phyloP scores from a whole-genome alignment of 164 flowering plant genomes.

The Aristolochia contorta region DNA sequence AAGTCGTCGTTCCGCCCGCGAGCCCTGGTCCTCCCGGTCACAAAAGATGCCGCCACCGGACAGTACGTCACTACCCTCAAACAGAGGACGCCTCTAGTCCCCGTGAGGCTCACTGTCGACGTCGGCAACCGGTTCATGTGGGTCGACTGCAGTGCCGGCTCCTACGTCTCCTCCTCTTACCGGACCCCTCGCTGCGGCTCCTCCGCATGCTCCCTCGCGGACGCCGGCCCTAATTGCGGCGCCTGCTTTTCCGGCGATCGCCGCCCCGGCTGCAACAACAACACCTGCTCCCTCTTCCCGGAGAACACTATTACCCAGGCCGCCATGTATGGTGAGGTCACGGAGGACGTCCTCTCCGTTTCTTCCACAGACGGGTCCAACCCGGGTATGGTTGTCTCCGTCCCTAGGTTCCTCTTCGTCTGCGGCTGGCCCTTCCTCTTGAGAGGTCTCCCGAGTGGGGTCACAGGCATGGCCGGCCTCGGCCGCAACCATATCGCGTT shows the following conservation, averaged over 20 bases:
- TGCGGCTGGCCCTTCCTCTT: slow-evolving; percentile 12
- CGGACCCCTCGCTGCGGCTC: slow-evolving; percentile 5
- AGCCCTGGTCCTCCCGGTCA: slow-evolving; percentile 4
- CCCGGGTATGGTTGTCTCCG: slow-evolving; percentile 11
- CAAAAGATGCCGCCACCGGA: slow-evolving; percentile 4
- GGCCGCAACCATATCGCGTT: slow-evolving; percentile 16
- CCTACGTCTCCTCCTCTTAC: slow-evolving; percentile 10
- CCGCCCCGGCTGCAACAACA: slow-evolving; percentile 22
- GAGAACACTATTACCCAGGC: slow-evolving; percentile 5
- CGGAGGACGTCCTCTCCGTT: slow-evolving; percentile 11
- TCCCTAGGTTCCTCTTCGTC: slow-evolving; percentile 14
- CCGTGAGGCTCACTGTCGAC: slow-evolving; percentile 2
- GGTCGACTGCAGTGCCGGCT: slow-evolving; percentile 11
- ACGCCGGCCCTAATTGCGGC: neutral
- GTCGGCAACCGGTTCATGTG: slow-evolving; percentile 2
- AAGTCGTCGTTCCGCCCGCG: neutral
- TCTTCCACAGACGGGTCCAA: slow-evolving; percentile 18
- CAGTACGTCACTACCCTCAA: slow-evolving; percentile 5
- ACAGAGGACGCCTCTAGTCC: slow-evolving; percentile 8
- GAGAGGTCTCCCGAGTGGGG: slow-evolving; percentile 4
- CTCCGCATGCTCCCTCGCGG: slow-evolving; percentile 6
- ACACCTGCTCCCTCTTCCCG: slow-evolving; percentile 13
- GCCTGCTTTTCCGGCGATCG: neutral
- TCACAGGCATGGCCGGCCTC: slow-evolving; percentile 23
- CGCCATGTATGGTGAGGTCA: slow-evolving; percentile 7